phyloP scores from a whole-genome alignment of 805 yeast genomes.

The Brettanomyces custersianus region DNA sequence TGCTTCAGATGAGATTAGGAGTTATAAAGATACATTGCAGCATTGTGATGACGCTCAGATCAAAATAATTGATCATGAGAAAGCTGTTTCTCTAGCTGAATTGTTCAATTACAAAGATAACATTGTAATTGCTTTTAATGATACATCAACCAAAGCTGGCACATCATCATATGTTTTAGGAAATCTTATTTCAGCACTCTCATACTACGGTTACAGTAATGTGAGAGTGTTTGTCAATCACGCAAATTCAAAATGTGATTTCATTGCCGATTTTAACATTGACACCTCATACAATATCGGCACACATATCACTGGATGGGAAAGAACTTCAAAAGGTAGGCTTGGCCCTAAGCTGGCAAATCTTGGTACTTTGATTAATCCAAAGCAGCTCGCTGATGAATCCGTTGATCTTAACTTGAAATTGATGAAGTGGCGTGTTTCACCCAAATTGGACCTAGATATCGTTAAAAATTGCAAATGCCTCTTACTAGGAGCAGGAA shows the following conservation, averaged over 20 bases:
- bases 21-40: background rate
- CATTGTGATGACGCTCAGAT: constrained; percentile 9
- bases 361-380: constrained; percentile 72
- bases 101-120: too few relatives aligned
- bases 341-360: constrained; percentile 80
- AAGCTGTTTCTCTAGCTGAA: constrained; percentile 8
- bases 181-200: constrained; percentile 21
- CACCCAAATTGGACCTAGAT: constrained; percentile 72
- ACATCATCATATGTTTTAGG: constrained; percentile 15
- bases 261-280: background rate
- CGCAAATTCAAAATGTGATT: background rate
- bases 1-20: background rate
- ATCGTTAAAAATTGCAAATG: constrained; percentile 51
- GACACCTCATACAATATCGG: background rate
- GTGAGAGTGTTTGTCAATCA: constrained; percentile 15
- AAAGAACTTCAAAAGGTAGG: constrained; percentile 62
- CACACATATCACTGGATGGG: constrained; percentile 73
- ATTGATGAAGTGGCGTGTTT: constrained; percentile 94
- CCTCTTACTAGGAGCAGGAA: constrained; percentile 89
- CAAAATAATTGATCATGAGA: constrained; percentile 7
- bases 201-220: constrained; percentile 23
- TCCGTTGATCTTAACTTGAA: constrained; percentile 86
- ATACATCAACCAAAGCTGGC: constrained; percentile 16
- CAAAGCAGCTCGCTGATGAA: constrained; percentile 75
- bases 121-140: constrained; percentile 20